phyloP scores from a whole-genome alignment of 129 eudicot species.

The Calendula officinalis region DNA sequence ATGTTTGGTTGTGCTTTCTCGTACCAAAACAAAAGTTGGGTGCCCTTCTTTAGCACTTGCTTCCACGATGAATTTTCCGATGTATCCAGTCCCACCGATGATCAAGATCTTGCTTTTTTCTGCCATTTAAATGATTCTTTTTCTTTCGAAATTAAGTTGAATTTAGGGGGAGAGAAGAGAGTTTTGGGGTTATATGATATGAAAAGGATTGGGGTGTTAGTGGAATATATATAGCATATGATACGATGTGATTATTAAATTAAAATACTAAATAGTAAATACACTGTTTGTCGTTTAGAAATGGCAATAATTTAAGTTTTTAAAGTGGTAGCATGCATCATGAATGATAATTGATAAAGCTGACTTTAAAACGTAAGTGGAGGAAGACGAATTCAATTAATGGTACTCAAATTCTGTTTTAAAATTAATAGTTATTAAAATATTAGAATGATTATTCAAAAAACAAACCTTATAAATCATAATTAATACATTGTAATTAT shows the following conservation, averaged over 20 bases:
- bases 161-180: neutral
- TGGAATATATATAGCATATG: slow-evolving; percentile 12
- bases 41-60: slow-evolving; percentile 45
- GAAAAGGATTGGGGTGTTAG: neutral
- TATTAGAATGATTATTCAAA: no score
- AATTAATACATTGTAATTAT: no score
- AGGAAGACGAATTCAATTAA: neutral
- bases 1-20: slow-evolving; percentile 40
- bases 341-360: neutral
- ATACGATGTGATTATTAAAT: neutral
- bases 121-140: slow-evolving; percentile 14
- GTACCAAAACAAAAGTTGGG: slow-evolving; percentile 39
- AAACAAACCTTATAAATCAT: no score
- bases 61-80: slow-evolving; percentile 48
- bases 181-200: neutral
- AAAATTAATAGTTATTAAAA: no score
- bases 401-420: neutral
- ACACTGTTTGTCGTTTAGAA: neutral
- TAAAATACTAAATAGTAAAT: neutral
- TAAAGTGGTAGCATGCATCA: neutral
- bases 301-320: neutral
- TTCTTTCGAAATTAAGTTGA: neutral
- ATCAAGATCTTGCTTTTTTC: slow-evolving; percentile 50
- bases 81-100: slow-evolving; percentile 55
- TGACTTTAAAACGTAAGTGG: neutral